A percentile compares a stretch with the other conserved stretches of the same genome.
Evolutionary conservation across 176 grass and related monocot species (phyloP).

Genomic region (Musa schizocarpa): DNA sequence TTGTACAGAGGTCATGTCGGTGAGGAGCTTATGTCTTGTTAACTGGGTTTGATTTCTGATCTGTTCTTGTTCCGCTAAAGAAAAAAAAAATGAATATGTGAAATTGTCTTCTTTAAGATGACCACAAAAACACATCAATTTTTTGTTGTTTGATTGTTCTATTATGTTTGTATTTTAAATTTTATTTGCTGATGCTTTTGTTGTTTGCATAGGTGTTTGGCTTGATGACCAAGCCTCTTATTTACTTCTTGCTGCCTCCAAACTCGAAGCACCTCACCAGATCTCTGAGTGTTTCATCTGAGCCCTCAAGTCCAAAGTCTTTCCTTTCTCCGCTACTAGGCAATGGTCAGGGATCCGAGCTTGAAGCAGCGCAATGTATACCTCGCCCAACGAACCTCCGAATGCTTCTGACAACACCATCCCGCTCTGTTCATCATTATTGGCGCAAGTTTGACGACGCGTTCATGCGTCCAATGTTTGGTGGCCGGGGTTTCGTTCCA

Average conservation of each 20-base stretch:
- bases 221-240: constrained; percentile 70
- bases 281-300: constrained; percentile 39
- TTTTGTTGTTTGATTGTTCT: not conserved
- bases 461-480: constrained; percentile 77
- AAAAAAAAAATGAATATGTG: too few species aligned
- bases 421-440: constrained; percentile 70
- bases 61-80: too few species aligned
- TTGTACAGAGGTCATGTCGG: not conserved
- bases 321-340: constrained; percentile 39
- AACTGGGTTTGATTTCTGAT: too few species aligned
- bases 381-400: constrained; percentile 52
- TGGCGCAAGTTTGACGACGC: constrained; percentile 85
- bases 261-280: constrained; percentile 31
- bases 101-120: too few species aligned
- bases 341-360: constrained; percentile 25
- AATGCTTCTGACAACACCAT: constrained; percentile 42
- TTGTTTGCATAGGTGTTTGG: constrained; percentile 61
- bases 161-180: not conserved
- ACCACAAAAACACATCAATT: not conserved
- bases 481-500: constrained; percentile 65
- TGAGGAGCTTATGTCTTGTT: not conserved
- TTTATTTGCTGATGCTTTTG: not conserved
- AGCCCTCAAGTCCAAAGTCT: constrained; percentile 69
- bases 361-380: constrained; percentile 25
- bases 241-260: constrained; percentile 46